Base-by-base conservation (phyloP, 345 rosid species). In the Passiflora organensis region DNA sequence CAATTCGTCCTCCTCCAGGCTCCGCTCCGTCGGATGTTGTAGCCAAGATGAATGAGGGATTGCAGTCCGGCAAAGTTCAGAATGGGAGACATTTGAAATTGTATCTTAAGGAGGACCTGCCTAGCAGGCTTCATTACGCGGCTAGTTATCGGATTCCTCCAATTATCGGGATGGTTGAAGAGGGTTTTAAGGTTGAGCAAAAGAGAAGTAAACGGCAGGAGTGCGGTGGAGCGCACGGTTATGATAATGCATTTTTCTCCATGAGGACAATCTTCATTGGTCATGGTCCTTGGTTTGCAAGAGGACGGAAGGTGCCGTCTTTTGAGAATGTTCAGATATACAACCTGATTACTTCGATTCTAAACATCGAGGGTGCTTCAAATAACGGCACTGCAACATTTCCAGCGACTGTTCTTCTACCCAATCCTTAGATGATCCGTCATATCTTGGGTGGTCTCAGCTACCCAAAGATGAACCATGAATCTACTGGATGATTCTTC, bases 261-360 rank as follows among this genome's bases (percentile, higher is more conserved):
- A 91, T 89, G 96, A 86, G 98, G 63, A 74, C 86, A 36, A 84
- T 91, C 68, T 91, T 89, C 64, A 80, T 91, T 13, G 96, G 91
- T 48, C 95, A 89, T 4, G 98, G 95, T 61, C 98, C 96, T 52
- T 76, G 72, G 77, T 91, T 91, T 56, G 72, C 77, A 0, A 63
- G 79, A 44, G 95, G 96, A 13, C 65, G 45, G 73, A 88, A 91
- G 79, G 95, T 91, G 51, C 82, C 95, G 10, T 88, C 96, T 59
- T 88, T 91, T 63, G 95, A 88, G 77, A 91, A 91, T 70, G 82
- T 91, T 62, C 78, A 91, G 76, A 91, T 91, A 56, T 91, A 91
- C 64, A 91, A 86, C 71, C 1, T 84, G 58, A 55, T 91, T 56
- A 81, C 95, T 62, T 72, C 95, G n/a, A 91, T 91, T 72, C 82